Evolutionary conservation across 75 land plant species (phyloP), one percentile per base, ranked within the genome.

Genomic region (Adiantum capillusveneris): DNA sequence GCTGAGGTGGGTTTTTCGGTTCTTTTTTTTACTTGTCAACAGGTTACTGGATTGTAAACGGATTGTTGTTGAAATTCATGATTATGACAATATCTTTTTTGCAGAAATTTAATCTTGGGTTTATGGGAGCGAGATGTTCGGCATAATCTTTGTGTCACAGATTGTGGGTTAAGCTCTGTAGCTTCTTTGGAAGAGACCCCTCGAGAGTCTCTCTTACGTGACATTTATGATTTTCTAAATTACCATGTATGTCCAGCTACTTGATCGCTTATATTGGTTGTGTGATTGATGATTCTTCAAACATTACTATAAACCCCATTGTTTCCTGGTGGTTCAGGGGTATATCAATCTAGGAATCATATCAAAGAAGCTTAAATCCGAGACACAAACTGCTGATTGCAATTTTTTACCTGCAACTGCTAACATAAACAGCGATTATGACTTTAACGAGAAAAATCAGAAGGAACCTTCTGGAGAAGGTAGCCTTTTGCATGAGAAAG

Each of bases 341-440:
- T 93, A 79, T 56, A 93, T 93, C 60, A 93, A 93, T 73, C 37
- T 73, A 37, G 98, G 98, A 29, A 75, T 93, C 69, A 81, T 88
- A 51, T 62, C 73, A 31, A 75, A 65, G 56, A 83, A 80, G 43
- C 70, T 51, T 22, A 45, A 65, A 42, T 24, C 57, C 39, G 21
- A 39, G 27, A 25, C 14, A 11, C 37, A 46, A 29, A 28, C n/a
- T 43, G n/a, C n/a, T n/a, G n/a, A n/a, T n/a, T 22, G 43, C 55
- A 56, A 29, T 25, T 28, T 46, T 44, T 46, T 16, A 39, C 52
- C 48, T 20, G 42, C 49, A 46, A 20, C 21, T 6, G 17, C 5
- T 20, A 46, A 46, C 5, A 6, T 46, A 46, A 46, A 46, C 17
- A 17, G 17, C 14, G 49, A 14, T 6, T 2, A 46, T 46, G 49